phyloP scores from a whole-genome alignment of 768 basidiomycete genomes.

The Lactifluus rugatus region DNA sequence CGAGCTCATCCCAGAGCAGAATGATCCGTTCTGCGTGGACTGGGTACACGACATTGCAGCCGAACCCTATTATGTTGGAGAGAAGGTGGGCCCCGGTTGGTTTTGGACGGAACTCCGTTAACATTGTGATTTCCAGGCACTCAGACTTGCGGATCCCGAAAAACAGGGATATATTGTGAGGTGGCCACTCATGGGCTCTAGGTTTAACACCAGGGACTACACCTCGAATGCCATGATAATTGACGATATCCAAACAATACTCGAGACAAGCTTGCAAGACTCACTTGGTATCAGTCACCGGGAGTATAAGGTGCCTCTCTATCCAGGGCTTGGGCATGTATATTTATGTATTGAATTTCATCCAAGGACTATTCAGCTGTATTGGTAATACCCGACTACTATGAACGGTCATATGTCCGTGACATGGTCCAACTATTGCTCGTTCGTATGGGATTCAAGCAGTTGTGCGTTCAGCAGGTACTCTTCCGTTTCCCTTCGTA shows the following conservation, averaged over 20 bases:
- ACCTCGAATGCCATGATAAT: conserved; percentile 56
- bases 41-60: conserved; percentile 57
- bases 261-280: conserved; percentile 50
- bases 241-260: conserved; percentile 68
- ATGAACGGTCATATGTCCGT: conserved; percentile 74
- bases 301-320: conserved; percentile 49
- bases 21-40: conserved; percentile 74
- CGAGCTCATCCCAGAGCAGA: conserved; percentile 75
- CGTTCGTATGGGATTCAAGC: conserved; percentile 80
- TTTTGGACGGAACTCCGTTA: neutral
- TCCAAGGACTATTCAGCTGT: conserved; percentile 76
- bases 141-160: conserved; percentile 60
- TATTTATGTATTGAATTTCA: neutral
- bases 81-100: conserved; percentile 38
- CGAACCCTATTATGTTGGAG: conserved; percentile 57
- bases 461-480: conserved; percentile 87
- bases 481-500: neutral
- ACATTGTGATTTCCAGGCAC: conserved; percentile 37
- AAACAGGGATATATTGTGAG: conserved; percentile 60
- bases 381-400: conserved; percentile 87
- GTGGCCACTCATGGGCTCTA: conserved; percentile 66
- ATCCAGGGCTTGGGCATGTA: neutral
- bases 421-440: conserved; percentile 68
- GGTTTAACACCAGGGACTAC: conserved; percentile 79
- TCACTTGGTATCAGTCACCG: conserved; percentile 42